Conservation (phyloP, 1,139 yeast species). For the Magnusiomyces paraingens region DNA sequence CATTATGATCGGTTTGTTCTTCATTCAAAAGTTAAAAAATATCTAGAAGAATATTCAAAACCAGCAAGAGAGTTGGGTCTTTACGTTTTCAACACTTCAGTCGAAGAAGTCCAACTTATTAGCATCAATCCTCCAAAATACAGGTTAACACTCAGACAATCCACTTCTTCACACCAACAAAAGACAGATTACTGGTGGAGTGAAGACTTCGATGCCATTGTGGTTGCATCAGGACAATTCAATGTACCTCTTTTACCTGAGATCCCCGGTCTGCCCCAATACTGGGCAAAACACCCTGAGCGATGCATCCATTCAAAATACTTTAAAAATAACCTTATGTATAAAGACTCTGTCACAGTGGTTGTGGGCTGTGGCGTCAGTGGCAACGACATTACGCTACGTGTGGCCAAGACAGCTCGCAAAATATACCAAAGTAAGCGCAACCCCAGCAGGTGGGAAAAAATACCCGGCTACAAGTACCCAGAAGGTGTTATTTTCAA, state of each 20-base stretch:
- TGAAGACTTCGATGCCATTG: slow-evolving; percentile 45
- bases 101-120: slow-evolving; percentile 29
- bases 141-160: slow-evolving; percentile 29
- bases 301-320: not conserved
- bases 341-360: not conserved
- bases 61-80: slow-evolving; percentile 20
- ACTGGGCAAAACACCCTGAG: not conserved
- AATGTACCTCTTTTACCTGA: slow-evolving; percentile 48
- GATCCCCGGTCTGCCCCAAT: slow-evolving; percentile 42
- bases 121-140: slow-evolving; percentile 37
- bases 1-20: slow-evolving; percentile 43
- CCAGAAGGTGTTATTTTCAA: not conserved
- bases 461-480: not conserved
- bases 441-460: slow-evolving; percentile 2
- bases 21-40: slow-evolving; percentile 41
- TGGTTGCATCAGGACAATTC: slow-evolving; percentile 48
- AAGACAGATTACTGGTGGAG: slow-evolving; percentile 20
- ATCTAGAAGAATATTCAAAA: slow-evolving; percentile 39
- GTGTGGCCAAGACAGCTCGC: not conserved
- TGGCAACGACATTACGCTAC: not conserved
- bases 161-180: not conserved
- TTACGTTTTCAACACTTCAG: slow-evolving; percentile 36
- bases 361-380: slow-evolving; percentile 5
- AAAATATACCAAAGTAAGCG: slow-evolving; percentile 1
- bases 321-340: not conserved